Evolutionary conservation across 805 yeast species (phyloP), one percentile per base, ranked within the genome.

Genomic region (Wickerhamomyces hampshirensis): DNA sequence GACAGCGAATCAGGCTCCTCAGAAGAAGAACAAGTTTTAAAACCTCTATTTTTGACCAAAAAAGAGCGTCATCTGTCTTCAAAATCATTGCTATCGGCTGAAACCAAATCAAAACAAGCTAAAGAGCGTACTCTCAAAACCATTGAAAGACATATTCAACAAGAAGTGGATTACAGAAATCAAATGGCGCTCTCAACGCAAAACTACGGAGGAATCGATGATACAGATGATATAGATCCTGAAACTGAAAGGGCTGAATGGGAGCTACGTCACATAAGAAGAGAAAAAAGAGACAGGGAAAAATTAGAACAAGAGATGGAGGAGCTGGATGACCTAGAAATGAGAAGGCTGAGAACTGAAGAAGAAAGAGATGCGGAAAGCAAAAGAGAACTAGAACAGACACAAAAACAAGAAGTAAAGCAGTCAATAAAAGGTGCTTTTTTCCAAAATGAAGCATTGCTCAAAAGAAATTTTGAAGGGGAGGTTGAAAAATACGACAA

Each of bases 201-300:
- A 13, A 51, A 56, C 30, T 37, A 48, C 15, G 56, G 51, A 3
- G 65, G 48, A 0, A 50, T 73, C 0, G 84, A 79, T 45, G 88
- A 80, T 47, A 71, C 80, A 0, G 85, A 80, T 46, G 77, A 69
- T 24, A 26, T 71, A 5, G 77, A 77, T 38, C 76, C 80, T 0
- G 73, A 2, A 61, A 74, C 12, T 66, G 77, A 56, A 74, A 70
- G 53, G 73, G 76, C 46, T 63, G 77, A 48, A 76, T 76, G 23
- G 74, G 80, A 36, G 69, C 71, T 31, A 66, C 78, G 61, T 69
- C 76, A 51, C 57, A 77, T 47, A 62, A 69, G 43, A 71, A 70
- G 57, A 69, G 64, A 34, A 37, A 24, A 56, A 43, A 43, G 60
- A 39, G 46, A 45, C 13, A 32, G 47, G 13, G 42, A 31, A 4